phyloP scores from a whole-genome alignment of 257 asterid species.

The Ophiorrhiza pumila region DNA sequence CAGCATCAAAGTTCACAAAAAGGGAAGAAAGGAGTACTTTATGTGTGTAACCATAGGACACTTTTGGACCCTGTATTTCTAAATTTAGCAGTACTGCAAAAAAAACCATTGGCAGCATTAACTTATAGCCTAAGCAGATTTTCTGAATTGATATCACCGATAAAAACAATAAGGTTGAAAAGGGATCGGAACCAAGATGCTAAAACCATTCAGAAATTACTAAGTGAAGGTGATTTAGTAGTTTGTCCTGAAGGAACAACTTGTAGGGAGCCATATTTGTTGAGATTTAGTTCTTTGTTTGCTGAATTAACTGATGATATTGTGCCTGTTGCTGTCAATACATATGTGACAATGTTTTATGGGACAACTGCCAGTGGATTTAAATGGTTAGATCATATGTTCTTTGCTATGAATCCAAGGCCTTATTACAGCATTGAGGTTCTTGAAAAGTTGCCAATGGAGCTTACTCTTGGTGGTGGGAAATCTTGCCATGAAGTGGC shows the following conservation, averaged over 20 bases:
- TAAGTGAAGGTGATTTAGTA: constrained; percentile 67
- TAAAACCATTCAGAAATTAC: constrained; percentile 45
- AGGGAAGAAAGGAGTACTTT: constrained; percentile 52
- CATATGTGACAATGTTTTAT: constrained; percentile 72
- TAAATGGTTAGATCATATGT: constrained; percentile 80
- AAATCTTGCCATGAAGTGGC: constrained; percentile 75
- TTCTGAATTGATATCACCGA: constrained; percentile 78
- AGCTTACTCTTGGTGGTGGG: constrained; percentile 69
- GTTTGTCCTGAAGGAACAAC: constrained; percentile 98
- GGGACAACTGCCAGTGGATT: constrained; percentile 92
- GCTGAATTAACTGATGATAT: constrained; percentile 79
- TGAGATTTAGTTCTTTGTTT: constrained; percentile 79
- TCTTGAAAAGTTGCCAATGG: constrained; percentile 55
- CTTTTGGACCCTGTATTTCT: constrained; percentile 81
- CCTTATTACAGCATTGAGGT: constrained; percentile 49
- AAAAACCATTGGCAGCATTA: constrained; percentile 64
- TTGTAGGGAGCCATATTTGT: constrained; percentile 81
- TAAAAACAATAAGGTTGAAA: constrained; percentile 53
- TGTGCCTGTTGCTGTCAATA: constrained; percentile 81
- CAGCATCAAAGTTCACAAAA: constrained; percentile 10
- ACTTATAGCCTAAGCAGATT: constrained; percentile 85
- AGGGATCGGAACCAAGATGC: constrained; percentile 59
- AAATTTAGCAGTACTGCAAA: constrained; percentile 39
- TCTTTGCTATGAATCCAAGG: constrained; percentile 78
- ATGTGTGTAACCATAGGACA: constrained; percentile 81